Evolutionary conservation across 176 grass and related monocot species (phyloP).

Genomic region (Paspalum vaginatum): DNA sequence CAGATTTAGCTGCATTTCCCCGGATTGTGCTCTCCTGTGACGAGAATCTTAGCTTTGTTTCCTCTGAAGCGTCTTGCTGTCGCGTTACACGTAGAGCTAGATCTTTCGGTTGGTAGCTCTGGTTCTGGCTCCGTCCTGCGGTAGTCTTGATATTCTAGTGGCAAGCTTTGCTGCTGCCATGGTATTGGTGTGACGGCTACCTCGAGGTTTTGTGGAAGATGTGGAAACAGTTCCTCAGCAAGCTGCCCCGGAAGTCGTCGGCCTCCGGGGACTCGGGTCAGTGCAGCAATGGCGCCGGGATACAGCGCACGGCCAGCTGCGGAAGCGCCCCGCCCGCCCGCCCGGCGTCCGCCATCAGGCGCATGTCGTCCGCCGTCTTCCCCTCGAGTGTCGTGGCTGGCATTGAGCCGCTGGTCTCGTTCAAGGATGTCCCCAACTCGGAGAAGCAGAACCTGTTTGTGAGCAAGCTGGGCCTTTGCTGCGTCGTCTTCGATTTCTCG

Average conservation of each 20-base stretch:
- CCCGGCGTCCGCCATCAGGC: constrained; percentile 67
- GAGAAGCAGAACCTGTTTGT: constrained; percentile 87
- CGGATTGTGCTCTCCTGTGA: background rate
- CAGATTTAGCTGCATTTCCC: constrained; percentile 54
- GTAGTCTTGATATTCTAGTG: background rate
- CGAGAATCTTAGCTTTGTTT: background rate
- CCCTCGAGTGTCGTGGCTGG: constrained; percentile 89
- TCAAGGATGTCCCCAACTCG: constrained; percentile 85
- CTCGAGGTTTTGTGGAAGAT: constrained; percentile 34
- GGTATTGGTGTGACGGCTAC: constrained; percentile 6
- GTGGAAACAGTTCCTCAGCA: constrained; percentile 93
- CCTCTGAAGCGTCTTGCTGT: background rate
- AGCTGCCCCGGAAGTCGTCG: constrained; percentile 88
- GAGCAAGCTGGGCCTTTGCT: constrained; percentile 87
- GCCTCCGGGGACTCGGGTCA: constrained; percentile 44
- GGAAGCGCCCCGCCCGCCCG: constrained; percentile 48
- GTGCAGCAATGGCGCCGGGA: constrained; percentile 48
- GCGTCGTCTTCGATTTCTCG: constrained; percentile 91
- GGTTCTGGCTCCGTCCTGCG: constrained; percentile 5
- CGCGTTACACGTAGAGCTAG: background rate
- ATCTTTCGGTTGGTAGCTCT: constrained; percentile 4
- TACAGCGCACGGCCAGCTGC: constrained; percentile 70
- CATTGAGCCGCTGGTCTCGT: constrained; percentile 81
- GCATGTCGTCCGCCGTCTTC: constrained; percentile 93
- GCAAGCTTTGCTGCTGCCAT: constrained; percentile 27